These are phyloP conservation scores for Myrmaecium sp. DNA, from an alignment of 2,329 filamentous ascomycete genomes.

Conservation along the genomic window DNA sequence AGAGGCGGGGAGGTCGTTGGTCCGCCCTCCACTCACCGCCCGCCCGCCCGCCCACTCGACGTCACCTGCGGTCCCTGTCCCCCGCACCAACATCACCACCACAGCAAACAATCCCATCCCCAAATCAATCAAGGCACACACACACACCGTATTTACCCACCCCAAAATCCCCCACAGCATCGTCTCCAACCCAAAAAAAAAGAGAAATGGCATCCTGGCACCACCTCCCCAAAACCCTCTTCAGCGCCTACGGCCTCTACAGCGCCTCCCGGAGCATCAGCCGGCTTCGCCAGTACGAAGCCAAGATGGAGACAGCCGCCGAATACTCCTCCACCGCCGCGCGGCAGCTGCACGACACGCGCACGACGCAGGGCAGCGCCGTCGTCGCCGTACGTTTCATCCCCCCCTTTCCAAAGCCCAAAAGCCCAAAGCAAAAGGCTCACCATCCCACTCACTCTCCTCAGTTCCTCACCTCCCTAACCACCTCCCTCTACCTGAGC, in stretches of 20 bases:
- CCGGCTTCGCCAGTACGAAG: conserved; percentile 18
- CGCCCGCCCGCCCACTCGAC: no score
- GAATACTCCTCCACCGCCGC: conserved; percentile 18
- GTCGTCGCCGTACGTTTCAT: conserved; percentile 14
- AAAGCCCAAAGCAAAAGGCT: neutral
- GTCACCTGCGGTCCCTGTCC: no score
- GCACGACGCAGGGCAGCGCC: conserved; percentile 17
- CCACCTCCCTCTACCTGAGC: conserved; percentile 10
- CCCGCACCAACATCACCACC: no score
- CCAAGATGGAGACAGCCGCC: conserved; percentile 18
- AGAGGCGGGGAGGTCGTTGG: no score
- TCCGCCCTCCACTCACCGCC: no score
- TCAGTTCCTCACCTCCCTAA: conserved; percentile 11
- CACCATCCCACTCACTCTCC: neutral
- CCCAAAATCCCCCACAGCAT: no score
- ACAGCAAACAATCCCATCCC: no score
- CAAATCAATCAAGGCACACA: no score
- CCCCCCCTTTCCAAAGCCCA: neutral
- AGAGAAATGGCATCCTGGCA: no score
- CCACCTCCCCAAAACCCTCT: no score
- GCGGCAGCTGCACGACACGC: conserved; percentile 16
- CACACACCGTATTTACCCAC: no score
- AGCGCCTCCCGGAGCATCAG: conserved; percentile 19
- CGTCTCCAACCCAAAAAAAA: no score
- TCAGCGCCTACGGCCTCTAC: conserved; percentile 13